Evolutionary conservation across 345 rosid genomes (phyloP).

Genomic region (Brassica napus): DNA sequence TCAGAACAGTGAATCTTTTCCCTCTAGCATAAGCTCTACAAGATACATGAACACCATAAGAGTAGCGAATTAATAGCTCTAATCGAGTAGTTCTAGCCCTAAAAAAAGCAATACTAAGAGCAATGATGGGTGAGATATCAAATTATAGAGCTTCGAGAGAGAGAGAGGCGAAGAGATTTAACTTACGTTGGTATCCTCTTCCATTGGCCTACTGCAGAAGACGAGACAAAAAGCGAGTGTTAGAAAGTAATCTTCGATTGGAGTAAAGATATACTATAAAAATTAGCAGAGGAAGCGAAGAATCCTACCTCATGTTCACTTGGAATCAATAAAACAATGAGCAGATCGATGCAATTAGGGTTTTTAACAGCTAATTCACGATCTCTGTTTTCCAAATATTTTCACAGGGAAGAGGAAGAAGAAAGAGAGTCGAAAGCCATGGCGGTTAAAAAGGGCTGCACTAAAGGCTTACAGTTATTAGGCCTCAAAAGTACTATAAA

Average conservation of each 20-base stretch:
- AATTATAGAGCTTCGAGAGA: neutral
- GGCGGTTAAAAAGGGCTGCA: neutral
- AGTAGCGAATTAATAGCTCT: neutral
- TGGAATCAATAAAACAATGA: neutral
- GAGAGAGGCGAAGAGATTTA: neutral
- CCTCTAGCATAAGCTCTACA: neutral
- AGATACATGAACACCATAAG: constrained; percentile 3
- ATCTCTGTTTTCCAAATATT: neutral
- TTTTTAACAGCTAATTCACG: neutral
- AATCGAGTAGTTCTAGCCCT: neutral
- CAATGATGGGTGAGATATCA: neutral
- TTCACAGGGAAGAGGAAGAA: neutral
- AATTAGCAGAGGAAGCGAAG: neutral
- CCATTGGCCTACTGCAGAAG: constrained; percentile 66
- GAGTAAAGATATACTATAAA: neutral
- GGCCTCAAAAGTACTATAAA: too few species aligned
- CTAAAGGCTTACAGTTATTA: neutral
- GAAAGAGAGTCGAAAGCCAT: neutral
- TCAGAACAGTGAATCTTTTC: too few species aligned
- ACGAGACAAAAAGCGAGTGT: neutral
- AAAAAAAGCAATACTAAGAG: neutral
- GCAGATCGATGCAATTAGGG: neutral
- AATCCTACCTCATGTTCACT: neutral
- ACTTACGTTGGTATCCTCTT: constrained; percentile 60
- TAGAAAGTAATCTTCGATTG: neutral